Conservation (phyloP, 805 yeast species). For the Saccharomyces kudriavzevii region DNA sequence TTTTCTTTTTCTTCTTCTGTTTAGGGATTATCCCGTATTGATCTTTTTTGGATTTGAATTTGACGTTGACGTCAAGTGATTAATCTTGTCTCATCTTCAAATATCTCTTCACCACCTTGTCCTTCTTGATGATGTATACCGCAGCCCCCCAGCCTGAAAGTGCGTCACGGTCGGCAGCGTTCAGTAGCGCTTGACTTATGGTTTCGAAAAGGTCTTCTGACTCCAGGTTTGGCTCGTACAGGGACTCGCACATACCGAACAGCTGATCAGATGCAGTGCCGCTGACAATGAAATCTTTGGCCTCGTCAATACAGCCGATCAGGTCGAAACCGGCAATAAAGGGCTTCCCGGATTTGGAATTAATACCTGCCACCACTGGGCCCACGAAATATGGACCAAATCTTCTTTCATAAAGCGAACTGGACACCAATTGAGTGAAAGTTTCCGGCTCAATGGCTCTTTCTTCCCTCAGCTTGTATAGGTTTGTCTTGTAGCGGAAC, state of each 20-base stretch:
- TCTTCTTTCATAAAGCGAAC: conserved; percentile 83
- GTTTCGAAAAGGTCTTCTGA: conserved; percentile 96
- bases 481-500: conserved; percentile 75
- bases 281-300: conserved; percentile 87
- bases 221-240: conserved; percentile 87
- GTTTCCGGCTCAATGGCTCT: conserved; percentile 87
- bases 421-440: conserved; percentile 84
- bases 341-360: conserved; percentile 74
- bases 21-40: not conserved
- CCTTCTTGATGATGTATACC: conserved; percentile 86
- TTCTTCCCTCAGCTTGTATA: conserved; percentile 87
- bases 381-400: conserved; percentile 96
- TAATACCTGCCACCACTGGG: conserved; percentile 92
- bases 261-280: conserved; percentile 97
- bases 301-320: conserved; percentile 93
- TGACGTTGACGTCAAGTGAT: conserved; percentile 3
- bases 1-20: not conserved
- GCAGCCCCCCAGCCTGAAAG: conserved; percentile 98
- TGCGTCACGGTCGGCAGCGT: conserved; percentile 96
- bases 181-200: conserved; percentile 83
- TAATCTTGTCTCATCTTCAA: conserved; percentile 94
- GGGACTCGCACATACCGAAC: conserved; percentile 96
- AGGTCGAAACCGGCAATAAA: conserved; percentile 92
- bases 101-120: conserved; percentile 77
- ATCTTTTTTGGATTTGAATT: not conserved